These are phyloP conservation scores for Suillus paluster DNA, from an alignment of 768 basidiomycete species.

Conservation along the genomic window DNA sequence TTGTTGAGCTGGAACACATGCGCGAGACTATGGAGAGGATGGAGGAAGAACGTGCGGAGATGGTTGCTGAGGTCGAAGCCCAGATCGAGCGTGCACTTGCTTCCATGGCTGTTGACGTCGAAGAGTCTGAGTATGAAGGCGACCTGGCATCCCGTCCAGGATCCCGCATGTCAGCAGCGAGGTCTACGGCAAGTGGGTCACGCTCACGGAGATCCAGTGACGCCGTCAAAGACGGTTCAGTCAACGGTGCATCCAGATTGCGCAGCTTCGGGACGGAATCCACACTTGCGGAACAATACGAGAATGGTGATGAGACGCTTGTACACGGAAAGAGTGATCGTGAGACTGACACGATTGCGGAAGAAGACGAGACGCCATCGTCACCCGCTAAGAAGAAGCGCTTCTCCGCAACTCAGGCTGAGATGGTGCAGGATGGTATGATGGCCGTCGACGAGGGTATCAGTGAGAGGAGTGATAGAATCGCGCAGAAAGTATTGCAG, in stretches of 20 bases:
- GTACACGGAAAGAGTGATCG: slow-evolving; percentile 42
- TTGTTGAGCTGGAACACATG: slow-evolving; percentile 84
- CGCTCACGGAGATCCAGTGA: slow-evolving; percentile 68
- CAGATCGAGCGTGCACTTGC: slow-evolving; percentile 88
- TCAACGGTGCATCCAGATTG: slow-evolving; percentile 41
- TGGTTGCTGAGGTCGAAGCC: slow-evolving; percentile 93
- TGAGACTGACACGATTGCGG: slow-evolving; percentile 58
- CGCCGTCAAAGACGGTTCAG: slow-evolving; percentile 46
- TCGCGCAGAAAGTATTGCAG: slow-evolving; percentile 84
- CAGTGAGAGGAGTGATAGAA: slow-evolving; percentile 82
- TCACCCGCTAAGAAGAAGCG: slow-evolving; percentile 68
- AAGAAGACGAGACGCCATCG: slow-evolving; percentile 53
- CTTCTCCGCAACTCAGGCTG: slow-evolving; percentile 74
- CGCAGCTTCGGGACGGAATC: slow-evolving; percentile 82
- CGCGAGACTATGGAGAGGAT: slow-evolving; percentile 82
- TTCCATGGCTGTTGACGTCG: slow-evolving; percentile 80
- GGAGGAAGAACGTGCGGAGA: slow-evolving; percentile 85
- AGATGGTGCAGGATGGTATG: slow-evolving; percentile 76
- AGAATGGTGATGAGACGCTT: slow-evolving; percentile 46
- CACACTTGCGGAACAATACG: slow-evolving; percentile 73
- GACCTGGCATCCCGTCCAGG: slow-evolving; percentile 63
- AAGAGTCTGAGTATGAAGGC: slow-evolving; percentile 70
- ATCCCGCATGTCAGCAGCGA: slow-evolving; percentile 67
- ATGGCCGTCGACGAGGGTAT: slow-evolving; percentile 87
- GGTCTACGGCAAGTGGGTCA: slow-evolving; percentile 46